Evolutionary conservation across 1,139 yeast species (phyloP), one percentile per base, ranked within the genome.

Genomic region (Taphrina sp.): DNA sequence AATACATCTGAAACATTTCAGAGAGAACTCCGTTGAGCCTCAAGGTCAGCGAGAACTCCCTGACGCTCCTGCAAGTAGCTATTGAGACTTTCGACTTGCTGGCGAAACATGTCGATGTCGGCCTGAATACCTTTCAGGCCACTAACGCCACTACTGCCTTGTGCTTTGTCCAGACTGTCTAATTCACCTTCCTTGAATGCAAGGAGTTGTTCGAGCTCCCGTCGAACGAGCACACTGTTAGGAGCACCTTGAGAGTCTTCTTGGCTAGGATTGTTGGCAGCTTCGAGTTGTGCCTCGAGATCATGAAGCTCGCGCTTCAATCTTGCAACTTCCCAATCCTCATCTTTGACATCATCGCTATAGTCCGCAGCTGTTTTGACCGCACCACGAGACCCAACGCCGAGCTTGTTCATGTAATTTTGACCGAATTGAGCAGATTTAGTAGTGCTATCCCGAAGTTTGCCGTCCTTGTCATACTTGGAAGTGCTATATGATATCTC

Each of bases 321-420:
- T 62, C 95, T 76, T 29, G 85, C 95, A 65, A 84, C 88, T 69
- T 89, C 96, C 95, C 96, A 77, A 61, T 74, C 92, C 5, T 86
- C 81, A 38, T 84, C 89, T 65, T 82, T 82, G 12, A 87, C 82
- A 24, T 49, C 54, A 0, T 83, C 77, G 0, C 84, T 76, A 65
- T 82, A 82, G 67, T 86, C 95, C 0, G 95, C 85, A 2, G 92
- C 95, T 29, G 47, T 34, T 8, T 37, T 44, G 5, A 41, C 12
- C 8, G 70, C 69, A 58, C 72, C 67, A 16, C 64, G 62, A 24
- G 63, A 56, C 14, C 74, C 69, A 5, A 74, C 65, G 2, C 80
- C 80, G 22, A 76, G 65, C 41, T 77, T 66, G 39, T 70, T 69
- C 59, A 77, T 65, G 61, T 77, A 78, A 26, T 70, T 70, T 31